Evolutionary conservation across 306 rosid genomes (phyloP).

Genomic region (Quercus dentata): DNA sequence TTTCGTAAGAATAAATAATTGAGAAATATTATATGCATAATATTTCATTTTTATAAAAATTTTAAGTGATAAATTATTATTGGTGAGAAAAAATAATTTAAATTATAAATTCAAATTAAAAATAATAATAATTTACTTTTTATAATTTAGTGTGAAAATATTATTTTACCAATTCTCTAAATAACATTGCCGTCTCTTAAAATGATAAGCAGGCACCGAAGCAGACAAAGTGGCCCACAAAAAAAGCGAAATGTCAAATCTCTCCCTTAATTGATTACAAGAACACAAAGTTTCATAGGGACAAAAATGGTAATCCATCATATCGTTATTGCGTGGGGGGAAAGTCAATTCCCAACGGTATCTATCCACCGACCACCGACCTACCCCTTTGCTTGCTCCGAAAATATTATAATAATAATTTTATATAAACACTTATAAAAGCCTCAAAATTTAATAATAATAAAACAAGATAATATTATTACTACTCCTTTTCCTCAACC

Average conservation of each 20-base stretch:
- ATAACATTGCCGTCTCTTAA: constrained; percentile 4
- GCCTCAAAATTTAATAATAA: too few relatives aligned
- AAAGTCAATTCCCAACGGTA: constrained; percentile 84
- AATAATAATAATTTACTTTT: too few relatives aligned
- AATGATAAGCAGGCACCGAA: constrained; percentile 19
- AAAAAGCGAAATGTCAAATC: not conserved
- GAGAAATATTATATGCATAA: not conserved
- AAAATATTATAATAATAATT: constrained; percentile 25
- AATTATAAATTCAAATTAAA: too few relatives aligned
- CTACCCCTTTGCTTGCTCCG: constrained; percentile 40
- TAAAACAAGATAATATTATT: too few relatives aligned
- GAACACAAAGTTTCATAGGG: constrained; percentile 15
- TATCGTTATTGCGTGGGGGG: constrained; percentile 55
- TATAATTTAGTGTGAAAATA: too few relatives aligned
- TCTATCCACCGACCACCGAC: constrained; percentile 91
- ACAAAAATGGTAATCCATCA: constrained; percentile 22
- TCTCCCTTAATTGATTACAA: not conserved
- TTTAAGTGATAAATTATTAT: fast-evolving
- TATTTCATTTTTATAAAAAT: too few relatives aligned
- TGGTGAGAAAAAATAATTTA: fast-evolving
- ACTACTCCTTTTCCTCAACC: not conserved
- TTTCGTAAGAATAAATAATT: not conserved
- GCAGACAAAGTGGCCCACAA: constrained; percentile 28
- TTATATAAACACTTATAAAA: not conserved
- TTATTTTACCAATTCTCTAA: too few relatives aligned